Percentiles rank a stretch among this genome's conserved stretches.
phyloP scores from a whole-genome alignment of 2,329 filamentous ascomycete genomes.

The Botrytis pseudocinerea region DNA sequence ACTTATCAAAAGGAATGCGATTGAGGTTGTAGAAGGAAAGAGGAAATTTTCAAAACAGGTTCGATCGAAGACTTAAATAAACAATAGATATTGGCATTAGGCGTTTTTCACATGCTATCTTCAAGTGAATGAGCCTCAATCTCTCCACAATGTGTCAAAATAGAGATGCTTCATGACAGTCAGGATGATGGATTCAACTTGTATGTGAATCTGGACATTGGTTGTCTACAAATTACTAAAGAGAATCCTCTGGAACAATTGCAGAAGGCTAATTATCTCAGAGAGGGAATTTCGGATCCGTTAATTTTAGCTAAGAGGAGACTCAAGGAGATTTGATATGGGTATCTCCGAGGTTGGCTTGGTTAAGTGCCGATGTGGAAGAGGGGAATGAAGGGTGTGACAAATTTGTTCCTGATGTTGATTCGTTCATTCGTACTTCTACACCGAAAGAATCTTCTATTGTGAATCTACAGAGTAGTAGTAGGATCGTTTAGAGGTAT shows the following conservation, averaged over 20 bases:
- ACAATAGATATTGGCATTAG: neutral
- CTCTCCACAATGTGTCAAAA: neutral
- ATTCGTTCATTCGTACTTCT: neutral
- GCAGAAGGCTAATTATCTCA: neutral
- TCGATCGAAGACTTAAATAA: neutral
- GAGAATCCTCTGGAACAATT: neutral
- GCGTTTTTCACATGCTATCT: neutral
- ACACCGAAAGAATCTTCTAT: neutral
- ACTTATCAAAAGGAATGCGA: slow-evolving; percentile 3
- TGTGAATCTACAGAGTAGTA: neutral
- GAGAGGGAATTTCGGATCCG: neutral
- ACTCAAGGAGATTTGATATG: neutral
- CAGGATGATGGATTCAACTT: neutral
- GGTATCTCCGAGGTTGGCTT: neutral
- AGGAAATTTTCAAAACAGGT: neutral
- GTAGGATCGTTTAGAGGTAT: neutral
- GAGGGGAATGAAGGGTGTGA: neutral
- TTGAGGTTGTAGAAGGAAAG: neutral
- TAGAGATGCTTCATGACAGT: neutral
- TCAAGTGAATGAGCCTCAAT: neutral
- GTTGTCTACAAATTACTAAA: neutral
- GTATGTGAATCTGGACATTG: neutral
- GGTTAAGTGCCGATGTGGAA: neutral
- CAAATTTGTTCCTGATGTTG: neutral
- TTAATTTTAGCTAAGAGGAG: neutral